phyloP scores from a whole-genome alignment of 257 asterid genomes.

The Marsdenia floribunda region DNA sequence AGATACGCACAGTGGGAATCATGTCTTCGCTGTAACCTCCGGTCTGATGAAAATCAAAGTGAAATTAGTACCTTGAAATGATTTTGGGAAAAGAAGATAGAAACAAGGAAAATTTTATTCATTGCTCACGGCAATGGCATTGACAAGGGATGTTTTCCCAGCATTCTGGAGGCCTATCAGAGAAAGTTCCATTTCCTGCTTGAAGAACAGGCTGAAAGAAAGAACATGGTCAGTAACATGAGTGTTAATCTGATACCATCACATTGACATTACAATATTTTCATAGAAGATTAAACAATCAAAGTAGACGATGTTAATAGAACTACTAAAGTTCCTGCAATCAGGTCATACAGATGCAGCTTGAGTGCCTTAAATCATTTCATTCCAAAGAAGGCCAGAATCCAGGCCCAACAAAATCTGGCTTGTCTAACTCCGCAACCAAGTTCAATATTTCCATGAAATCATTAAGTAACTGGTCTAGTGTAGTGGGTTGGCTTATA shows the following conservation, averaged over 20 bases:
- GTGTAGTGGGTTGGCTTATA: background rate
- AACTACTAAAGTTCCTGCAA: background rate
- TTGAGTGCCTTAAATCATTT: background rate
- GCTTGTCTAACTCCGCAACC: background rate
- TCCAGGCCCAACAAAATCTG: background rate
- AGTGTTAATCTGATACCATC: background rate
- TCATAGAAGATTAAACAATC: background rate
- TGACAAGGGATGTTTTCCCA: constrained; percentile 91
- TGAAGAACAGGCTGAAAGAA: constrained; percentile 66
- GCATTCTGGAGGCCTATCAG: constrained; percentile 89
- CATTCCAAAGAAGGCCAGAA: background rate
- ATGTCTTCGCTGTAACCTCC: constrained; percentile 94
- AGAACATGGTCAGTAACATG: constrained; percentile 17
- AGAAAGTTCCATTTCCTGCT: constrained; percentile 96
- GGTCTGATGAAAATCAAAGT: constrained; percentile 50
- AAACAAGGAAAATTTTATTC: background rate
- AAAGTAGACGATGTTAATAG: background rate
- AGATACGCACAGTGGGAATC: constrained; percentile 87
- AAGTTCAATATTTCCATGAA: background rate
- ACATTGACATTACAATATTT: background rate
- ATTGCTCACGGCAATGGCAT: constrained; percentile 72
- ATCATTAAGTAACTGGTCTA: background rate
- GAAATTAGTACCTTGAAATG: constrained; percentile 11
- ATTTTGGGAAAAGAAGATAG: constrained; percentile 1
- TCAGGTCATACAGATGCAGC: background rate